A percentile compares a stretch with the other conserved stretches of the same genome.
Conservation (phyloP, 179 eudicot species). For the Carnegiea gigantea region DNA sequence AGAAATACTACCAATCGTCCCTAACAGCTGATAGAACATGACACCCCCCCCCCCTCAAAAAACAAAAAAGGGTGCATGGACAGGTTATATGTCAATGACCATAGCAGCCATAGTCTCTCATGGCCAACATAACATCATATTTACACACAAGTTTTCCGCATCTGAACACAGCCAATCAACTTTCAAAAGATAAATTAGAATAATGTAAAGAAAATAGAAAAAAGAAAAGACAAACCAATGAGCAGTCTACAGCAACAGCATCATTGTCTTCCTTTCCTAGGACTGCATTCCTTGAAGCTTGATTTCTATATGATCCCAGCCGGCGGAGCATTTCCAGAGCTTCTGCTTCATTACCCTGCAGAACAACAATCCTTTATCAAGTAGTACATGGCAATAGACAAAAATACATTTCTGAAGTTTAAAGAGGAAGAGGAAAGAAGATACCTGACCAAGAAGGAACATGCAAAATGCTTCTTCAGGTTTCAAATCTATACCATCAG, state of each 20-base stretch:
- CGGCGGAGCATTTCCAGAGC: conserved; percentile 72
- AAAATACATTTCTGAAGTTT: background rate
- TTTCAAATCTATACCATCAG: conserved; percentile 87
- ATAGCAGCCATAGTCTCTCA: background rate
- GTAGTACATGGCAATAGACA: conserved; percentile 3
- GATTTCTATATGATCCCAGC: conserved; percentile 45
- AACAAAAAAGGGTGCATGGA: background rate
- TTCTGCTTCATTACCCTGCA: conserved; percentile 81
- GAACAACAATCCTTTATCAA: background rate
- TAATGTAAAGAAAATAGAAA: background rate
- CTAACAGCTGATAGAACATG: background rate
- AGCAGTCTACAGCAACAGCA: conserved; percentile 42
- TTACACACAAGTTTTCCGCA: background rate
- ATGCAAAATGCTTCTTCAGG: conserved; percentile 86
- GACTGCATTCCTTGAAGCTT: conserved; percentile 52
- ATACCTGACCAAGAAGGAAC: conserved; percentile 94
- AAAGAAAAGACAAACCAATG: conserved; percentile 49
- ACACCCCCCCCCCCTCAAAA: background rate
- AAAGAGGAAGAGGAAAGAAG: conserved; percentile 14
- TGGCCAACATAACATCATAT: no score
- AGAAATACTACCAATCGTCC: background rate
- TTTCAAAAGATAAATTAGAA: background rate
- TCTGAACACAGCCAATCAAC: background rate
- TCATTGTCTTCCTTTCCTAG: conserved; percentile 54
- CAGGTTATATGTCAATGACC: background rate